Base-by-base conservation (phyloP, 192 early-diverging fungal genomes). In the Coemansia aciculifera region DNA sequence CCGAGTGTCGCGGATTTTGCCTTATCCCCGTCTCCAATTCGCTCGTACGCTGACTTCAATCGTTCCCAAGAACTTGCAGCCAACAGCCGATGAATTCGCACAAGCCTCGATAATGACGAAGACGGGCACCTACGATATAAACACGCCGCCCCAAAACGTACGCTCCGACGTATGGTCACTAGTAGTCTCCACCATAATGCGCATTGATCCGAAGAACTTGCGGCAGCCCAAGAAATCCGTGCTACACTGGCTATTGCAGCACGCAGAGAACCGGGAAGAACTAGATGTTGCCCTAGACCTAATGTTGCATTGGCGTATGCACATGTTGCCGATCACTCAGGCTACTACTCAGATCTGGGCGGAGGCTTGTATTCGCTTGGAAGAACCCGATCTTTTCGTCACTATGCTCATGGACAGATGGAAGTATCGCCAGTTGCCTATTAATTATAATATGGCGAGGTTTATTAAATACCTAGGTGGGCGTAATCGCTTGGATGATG, bases 381-480 rank as follows among this genome's bases (percentile, higher is more conserved):
- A 71, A n/a, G 43, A 62, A 5, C 81, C 81, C 5, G 66, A 72
- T 19, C 21, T 63, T 2, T 72, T 73, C 34, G 44, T 79, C 10
- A 48, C 17, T 2, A 67, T 84, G 67, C 37, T 84, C 1, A 51
- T 78, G 64, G 81, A 84, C 43, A 43, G 77, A 5, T 84, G 81
- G 81, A 78, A 67, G 67, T 84, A 78, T 67, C 72, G 77, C 31
- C 77, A 72, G 61, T 36, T 84, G 43, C 81, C 81, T 0, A 65
- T 76, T 12, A 23, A 59, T 6, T 66, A 75, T 9, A 73, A 48
- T 19, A 29, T 84, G 69, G 72, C 76, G 0, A 27, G 36, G 21
- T 73, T 78, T 32, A 75, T 74, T 3, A 37, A 61, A 60, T 73
- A 66, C 46, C 42, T 84, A 54, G 66, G 78, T 7, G 17, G 6